These are phyloP conservation scores for Cucurbita moschata DNA, from an alignment of 306 rosid species.

Conservation along the genomic window DNA sequence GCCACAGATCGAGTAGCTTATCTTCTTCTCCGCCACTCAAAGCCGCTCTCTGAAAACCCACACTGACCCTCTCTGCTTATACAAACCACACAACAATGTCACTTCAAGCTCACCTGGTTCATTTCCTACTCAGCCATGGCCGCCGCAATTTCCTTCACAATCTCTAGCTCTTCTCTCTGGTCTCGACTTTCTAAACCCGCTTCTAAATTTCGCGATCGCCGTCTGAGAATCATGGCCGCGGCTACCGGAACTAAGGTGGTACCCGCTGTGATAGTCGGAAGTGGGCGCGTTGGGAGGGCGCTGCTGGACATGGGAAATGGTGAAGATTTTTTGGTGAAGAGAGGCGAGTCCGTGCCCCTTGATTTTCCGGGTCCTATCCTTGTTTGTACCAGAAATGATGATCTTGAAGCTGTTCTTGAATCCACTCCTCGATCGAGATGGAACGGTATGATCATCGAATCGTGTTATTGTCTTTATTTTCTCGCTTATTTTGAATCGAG, in stretches of 20 bases:
- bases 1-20: constrained; percentile 15
- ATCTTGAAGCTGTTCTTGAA: constrained; percentile 72
- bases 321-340: constrained; percentile 40
- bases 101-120: not conserved
- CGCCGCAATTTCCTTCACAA: constrained; percentile 11
- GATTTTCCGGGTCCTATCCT: constrained; percentile 64
- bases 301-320: constrained; percentile 64
- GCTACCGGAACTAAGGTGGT: constrained; percentile 22
- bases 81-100: constrained; percentile 8
- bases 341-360: constrained; percentile 66
- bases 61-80: not conserved
- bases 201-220: not conserved
- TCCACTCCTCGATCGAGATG: constrained; percentile 77
- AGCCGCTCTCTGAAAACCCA: too few relatives aligned
- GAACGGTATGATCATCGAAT: constrained; percentile 31
- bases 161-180: constrained; percentile 22
- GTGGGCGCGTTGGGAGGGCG: constrained; percentile 78
- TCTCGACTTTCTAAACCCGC: constrained; percentile 8
- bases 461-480: not conserved
- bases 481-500: not conserved
- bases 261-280: constrained; percentile 84
- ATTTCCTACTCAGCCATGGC: constrained; percentile 21
- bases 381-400: constrained; percentile 85
- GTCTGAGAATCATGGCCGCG: constrained; percentile 14
- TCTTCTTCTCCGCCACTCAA: constrained; percentile 10